Conservation (phyloP, 176 grass and related monocot genomes). For the Oryza australiensis region DNA sequence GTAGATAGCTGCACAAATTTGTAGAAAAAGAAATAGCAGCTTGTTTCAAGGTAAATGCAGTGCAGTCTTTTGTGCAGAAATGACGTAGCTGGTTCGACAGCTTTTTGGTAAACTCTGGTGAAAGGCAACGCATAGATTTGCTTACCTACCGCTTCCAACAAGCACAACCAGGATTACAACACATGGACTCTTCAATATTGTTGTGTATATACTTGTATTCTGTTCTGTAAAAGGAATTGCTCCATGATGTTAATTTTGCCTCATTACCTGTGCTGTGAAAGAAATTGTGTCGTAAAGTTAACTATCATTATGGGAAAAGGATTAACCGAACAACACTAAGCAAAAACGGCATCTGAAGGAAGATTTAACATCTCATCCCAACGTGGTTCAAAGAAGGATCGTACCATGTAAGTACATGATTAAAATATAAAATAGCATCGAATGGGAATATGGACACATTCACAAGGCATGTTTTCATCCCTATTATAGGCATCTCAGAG, state of each 20-base stretch:
- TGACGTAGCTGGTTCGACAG: neutral
- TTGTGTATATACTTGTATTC: neutral
- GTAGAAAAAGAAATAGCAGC: neutral
- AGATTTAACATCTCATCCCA: neutral
- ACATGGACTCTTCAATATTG: neutral
- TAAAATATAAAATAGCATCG: neutral
- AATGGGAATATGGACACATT: neutral
- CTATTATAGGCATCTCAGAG: slow-evolving; percentile 1
- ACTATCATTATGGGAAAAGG: too few relatives aligned
- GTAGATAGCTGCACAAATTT: slow-evolving; percentile 3
- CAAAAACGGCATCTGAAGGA: too few relatives aligned
- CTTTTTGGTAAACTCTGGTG: neutral
- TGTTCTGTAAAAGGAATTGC: neutral
- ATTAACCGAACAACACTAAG: too few relatives aligned
- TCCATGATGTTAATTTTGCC: neutral
- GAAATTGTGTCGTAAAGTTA: too few relatives aligned
- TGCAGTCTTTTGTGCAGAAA: slow-evolving; percentile 8
- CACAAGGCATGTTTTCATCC: slow-evolving; percentile 16
- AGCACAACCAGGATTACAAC: neutral
- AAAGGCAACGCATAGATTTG: neutral
- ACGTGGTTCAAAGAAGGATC: neutral
- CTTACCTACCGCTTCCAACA: neutral
- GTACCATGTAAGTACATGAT: neutral
- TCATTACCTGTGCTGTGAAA: too few relatives aligned
- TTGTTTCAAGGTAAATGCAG: neutral